Conservation (phyloP, 768 basidiomycete genomes). For the Collybia mongolica region DNA sequence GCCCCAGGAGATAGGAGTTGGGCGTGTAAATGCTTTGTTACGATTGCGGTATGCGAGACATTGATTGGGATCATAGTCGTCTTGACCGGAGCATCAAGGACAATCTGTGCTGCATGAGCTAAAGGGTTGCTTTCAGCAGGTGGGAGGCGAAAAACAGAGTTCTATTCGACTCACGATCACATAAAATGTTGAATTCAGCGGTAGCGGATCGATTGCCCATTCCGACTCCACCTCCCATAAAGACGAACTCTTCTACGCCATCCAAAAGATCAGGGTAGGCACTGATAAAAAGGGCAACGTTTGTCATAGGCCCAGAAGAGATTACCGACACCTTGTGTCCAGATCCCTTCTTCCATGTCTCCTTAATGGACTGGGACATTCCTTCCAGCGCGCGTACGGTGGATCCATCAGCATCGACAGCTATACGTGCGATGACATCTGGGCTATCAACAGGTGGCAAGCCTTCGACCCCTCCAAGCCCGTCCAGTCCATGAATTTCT, state of each 20-base stretch:
- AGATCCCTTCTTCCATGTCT: conserved; percentile 54
- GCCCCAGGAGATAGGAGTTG: conserved; percentile 44
- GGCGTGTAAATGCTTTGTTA: conserved; percentile 51
- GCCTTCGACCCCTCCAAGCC: conserved; percentile 83
- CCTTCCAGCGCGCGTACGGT: conserved; percentile 63
- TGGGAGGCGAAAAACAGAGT: neutral
- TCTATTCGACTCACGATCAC: conserved; percentile 64
- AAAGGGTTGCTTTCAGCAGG: neutral
- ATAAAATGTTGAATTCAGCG: conserved; percentile 82
- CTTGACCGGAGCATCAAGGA: conserved; percentile 68
- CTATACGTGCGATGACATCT: conserved; percentile 49
- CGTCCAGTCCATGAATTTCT: conserved; percentile 81
- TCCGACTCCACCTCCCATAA: conserved; percentile 93
- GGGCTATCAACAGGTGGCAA: conserved; percentile 52
- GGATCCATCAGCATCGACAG: conserved; percentile 37
- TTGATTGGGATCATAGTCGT: conserved; percentile 82
- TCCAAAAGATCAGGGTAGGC: conserved; percentile 51
- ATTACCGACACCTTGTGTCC: conserved; percentile 67
- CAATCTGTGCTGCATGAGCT: conserved; percentile 86
- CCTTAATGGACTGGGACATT: conserved; percentile 54
- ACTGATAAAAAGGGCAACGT: conserved; percentile 66
- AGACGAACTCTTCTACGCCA: conserved; percentile 69
- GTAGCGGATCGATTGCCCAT: conserved; percentile 78
- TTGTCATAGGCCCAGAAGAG: conserved; percentile 85
- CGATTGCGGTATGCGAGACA: conserved; percentile 84